phyloP scores from a whole-genome alignment of 106 monocot species.

The Chionographis japonica region DNA sequence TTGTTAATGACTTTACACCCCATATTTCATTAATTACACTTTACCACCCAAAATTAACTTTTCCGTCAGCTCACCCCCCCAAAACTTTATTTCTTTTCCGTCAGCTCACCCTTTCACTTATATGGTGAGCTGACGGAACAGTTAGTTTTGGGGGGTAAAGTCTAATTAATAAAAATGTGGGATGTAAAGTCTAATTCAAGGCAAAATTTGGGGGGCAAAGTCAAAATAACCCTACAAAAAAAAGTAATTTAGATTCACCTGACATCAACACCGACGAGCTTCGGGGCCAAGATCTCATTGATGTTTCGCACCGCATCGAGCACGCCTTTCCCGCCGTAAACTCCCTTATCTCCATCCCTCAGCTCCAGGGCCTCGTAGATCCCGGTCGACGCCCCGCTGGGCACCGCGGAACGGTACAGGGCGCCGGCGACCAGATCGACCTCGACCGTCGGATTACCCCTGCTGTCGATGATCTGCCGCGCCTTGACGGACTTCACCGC shows the following conservation, averaged over 20 bases:
- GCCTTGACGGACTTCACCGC: constrained; percentile 62
- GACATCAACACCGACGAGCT: constrained; percentile 79
- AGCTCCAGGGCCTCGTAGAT: constrained; percentile 95
- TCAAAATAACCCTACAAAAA: too few relatives aligned
- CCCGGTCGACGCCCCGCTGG: constrained; percentile 94
- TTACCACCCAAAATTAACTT: too few relatives aligned
- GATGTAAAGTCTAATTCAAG: too few relatives aligned
- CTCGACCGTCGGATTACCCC: constrained; percentile 95
- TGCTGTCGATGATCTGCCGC: constrained; percentile 90
- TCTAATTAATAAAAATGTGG: too few relatives aligned
- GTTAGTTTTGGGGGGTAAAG: too few relatives aligned
- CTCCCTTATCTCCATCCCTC: constrained; percentile 74
- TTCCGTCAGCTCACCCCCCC: too few relatives aligned
- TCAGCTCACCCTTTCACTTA: too few relatives aligned
- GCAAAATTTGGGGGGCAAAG: too few relatives aligned
- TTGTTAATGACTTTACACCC: too few relatives aligned
- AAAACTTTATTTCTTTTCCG: too few relatives aligned
- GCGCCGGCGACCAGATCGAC: constrained; percentile 67
- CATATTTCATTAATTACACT: too few relatives aligned
- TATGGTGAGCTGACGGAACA: too few relatives aligned
- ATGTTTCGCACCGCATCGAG: constrained; percentile 71
- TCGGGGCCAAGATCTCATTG: constrained; percentile 71
- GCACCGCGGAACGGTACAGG: constrained; percentile 81
- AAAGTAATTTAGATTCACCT: constrained; percentile 27
- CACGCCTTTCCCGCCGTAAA: constrained; percentile 91